These are phyloP conservation scores for Petunia secreta DNA, from an alignment of 257 asterid genomes.

Conservation along the genomic window DNA sequence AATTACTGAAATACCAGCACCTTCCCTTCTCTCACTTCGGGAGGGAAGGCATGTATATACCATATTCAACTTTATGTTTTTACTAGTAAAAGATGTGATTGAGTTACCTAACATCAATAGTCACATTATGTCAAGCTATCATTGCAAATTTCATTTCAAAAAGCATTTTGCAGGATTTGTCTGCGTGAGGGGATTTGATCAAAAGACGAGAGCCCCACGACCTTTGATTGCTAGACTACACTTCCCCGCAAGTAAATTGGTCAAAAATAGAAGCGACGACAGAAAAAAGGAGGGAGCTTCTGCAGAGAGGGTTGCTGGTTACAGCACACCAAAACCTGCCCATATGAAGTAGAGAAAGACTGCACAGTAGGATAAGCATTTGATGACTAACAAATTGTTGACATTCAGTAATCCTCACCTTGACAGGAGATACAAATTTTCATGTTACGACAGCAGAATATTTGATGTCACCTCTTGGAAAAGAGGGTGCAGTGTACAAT, in stretches of 20 bases:
- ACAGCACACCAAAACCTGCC: conserved; percentile 35
- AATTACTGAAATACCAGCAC: conserved; percentile 6
- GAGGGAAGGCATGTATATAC: not conserved
- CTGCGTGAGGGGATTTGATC: conserved; percentile 54
- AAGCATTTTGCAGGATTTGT: conserved; percentile 47
- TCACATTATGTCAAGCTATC: not conserved
- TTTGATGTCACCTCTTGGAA: conserved; percentile 33
- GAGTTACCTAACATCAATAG: not conserved
- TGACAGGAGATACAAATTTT: conserved; percentile 33
- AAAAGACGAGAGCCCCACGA: conserved; percentile 37
- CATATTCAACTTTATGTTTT: not conserved
- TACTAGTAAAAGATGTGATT: conserved; percentile 3
- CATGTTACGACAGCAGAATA: conserved; percentile 39
- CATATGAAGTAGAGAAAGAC: conserved; percentile 35
- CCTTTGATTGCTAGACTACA: conserved; percentile 48
- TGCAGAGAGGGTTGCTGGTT: conserved; percentile 33
- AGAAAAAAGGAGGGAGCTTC: conserved; percentile 30
- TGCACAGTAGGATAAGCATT: conserved; percentile 37
- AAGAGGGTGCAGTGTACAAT: conserved; percentile 39
- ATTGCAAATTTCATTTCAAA: conserved; percentile 22
- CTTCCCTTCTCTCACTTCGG: not conserved
- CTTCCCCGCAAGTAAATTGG: conserved; percentile 39
- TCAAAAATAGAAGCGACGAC: conserved; percentile 32
- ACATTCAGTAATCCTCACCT: conserved; percentile 40
- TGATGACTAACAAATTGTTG: conserved; percentile 45